Percentiles rank a stretch among this genome's conserved stretches.
Conservation (phyloP, 176 grass and related monocot genomes). For the Carex cristatella region DNA sequence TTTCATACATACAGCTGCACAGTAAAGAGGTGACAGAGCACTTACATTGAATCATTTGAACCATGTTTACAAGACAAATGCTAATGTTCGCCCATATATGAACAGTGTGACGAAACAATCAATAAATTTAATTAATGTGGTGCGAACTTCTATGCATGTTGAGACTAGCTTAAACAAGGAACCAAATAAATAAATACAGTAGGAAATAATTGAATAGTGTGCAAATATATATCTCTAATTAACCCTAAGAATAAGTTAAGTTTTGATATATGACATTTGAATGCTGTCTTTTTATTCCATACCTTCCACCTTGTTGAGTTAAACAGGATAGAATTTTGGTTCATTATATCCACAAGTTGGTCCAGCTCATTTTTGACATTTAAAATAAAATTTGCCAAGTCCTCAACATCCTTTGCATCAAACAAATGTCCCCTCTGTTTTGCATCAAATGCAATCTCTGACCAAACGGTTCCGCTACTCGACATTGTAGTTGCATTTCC, state of each 20-base stretch:
- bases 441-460: slow-evolving; percentile 43
- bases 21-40: no score
- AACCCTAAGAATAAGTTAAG: not conserved
- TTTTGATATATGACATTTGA: not conserved
- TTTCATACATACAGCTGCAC: no score
- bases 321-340: slow-evolving; percentile 52
- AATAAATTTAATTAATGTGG: not conserved
- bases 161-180: not conserved
- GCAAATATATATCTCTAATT: not conserved
- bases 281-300: not conserved
- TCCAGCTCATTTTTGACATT: slow-evolving; percentile 56
- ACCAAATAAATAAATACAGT: no score
- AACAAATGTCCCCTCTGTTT: slow-evolving; percentile 31
- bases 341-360: slow-evolving; percentile 69
- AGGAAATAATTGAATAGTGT: no score
- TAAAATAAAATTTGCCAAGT: slow-evolving; percentile 49
- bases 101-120: not conserved
- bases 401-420: slow-evolving; percentile 37
- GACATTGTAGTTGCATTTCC: slow-evolving; percentile 50
- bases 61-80: not conserved
- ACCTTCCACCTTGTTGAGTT: slow-evolving; percentile 76
- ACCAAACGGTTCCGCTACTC: slow-evolving; percentile 56
- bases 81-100: not conserved
- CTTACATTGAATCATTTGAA: no score
- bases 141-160: not conserved